Evolutionary conservation across 1,284 basidiomycete species (phyloP).

Genomic region (Austroboletus niveus): DNA sequence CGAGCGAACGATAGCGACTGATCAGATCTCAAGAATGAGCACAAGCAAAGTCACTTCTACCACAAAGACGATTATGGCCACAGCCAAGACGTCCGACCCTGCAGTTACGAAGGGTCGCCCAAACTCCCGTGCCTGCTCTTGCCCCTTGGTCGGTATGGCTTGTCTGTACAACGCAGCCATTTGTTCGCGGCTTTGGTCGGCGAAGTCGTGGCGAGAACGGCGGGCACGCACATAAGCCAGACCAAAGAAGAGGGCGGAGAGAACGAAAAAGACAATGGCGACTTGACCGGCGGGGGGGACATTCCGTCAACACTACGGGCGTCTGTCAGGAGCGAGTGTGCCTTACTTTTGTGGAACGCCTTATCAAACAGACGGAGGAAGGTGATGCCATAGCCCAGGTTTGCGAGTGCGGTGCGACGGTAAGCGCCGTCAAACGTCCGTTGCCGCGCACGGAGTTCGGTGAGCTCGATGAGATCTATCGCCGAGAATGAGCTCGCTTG

Average conservation of each 20-base stretch:
- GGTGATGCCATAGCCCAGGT: slow-evolving; percentile 71
- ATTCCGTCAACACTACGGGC: background rate
- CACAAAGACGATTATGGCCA: slow-evolving; percentile 58
- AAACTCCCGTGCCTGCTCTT: slow-evolving; percentile 58
- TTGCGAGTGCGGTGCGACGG: slow-evolving; percentile 69
- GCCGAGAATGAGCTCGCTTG: slow-evolving; percentile 56
- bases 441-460: slow-evolving; percentile 74
- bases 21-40: slow-evolving; percentile 44
- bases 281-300: slow-evolving; percentile 42
- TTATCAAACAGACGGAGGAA: slow-evolving; percentile 75
- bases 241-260: slow-evolving; percentile 60
- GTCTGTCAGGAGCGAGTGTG: background rate
- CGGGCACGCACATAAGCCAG: slow-evolving; percentile 60
- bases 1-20: slow-evolving; percentile 11
- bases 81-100: slow-evolving; percentile 66
- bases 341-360: slow-evolving; percentile 66
- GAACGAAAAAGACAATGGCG: slow-evolving; percentile 67
- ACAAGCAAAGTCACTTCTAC: slow-evolving; percentile 67
- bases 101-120: slow-evolving; percentile 80
- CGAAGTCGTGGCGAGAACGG: slow-evolving; percentile 71
- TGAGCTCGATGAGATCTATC: slow-evolving; percentile 61
- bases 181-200: slow-evolving; percentile 47
- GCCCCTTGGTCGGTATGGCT: slow-evolving; percentile 49
- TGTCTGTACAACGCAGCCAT: slow-evolving; percentile 18
- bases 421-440: slow-evolving; percentile 84